Base-by-base conservation (phyloP, 352 stramenopile species). In the Phytopythium aichiense region DNA sequence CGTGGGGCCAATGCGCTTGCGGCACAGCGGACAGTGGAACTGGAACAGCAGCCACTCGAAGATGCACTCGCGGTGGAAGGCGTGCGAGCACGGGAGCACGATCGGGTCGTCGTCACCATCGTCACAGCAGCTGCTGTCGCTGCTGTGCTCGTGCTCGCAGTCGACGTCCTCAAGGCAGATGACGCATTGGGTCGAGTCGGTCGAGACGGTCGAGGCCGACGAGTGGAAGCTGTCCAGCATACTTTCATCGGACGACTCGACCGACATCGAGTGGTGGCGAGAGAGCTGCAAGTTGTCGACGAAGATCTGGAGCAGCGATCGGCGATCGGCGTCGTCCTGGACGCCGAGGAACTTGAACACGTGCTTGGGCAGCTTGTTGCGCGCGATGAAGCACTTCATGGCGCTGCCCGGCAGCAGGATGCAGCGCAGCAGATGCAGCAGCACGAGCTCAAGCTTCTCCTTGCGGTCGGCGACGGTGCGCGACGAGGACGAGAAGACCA, bases 11-110 rank as follows among this genome's bases (percentile, higher is more conserved):
- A 89, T 71, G 20, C 69, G 81, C 30, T 66, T 71, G 58, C 83
- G 73, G 63, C 83, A 92, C 40, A 90, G 60, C 12, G 83, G 83
- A 50, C 83, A 92, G 43, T 89, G 77, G 63, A 79, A 85, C 62
- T 91, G 67, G 63, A 89, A 86, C 38, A 87, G 55, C 12, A 92
- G 68, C 83, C 83, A 92, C 67, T 89, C 77, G 48, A 85, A 90
- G 18, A 92, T 63, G 67, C 84, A 92, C 37, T 85, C 68, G 22
- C 84, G 77, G 69, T 91, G 84, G 61, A 92, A 92, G 15, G 67
- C 60, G 58, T 92, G 84, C 54, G 74, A 72, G 66, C 84, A 91
- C 4, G 74, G 80, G 12, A 92, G 72, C 20, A 77, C 59, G 45
- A 88, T 60, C 22, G 69, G 52, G 28, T 67, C 40, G 22, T 65